Base-by-base conservation (phyloP, 306 rosid genomes). In the Geum urbanum region DNA sequence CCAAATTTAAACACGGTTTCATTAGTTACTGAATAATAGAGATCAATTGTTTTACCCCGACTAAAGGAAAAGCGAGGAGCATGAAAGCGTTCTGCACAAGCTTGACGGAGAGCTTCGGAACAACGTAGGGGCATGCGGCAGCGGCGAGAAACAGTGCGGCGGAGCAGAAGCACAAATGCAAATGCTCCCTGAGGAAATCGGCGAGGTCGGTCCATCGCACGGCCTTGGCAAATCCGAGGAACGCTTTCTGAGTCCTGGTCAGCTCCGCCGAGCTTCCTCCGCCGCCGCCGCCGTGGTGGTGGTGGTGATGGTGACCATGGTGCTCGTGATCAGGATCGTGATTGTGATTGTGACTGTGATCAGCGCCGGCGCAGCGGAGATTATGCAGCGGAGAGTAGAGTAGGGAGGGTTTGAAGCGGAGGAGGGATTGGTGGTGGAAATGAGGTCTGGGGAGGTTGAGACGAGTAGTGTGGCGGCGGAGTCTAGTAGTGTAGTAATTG, bases 181-280 rank as follows among this genome's bases (percentile, higher is more conserved):
- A 78, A 72, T 94, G 84, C 89, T 91, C 97, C 77, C 96, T 76
- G 18, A 91, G 72, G 73, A 78, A 82, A 74, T 86, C 76, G 11
- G 99, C 97, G 66, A 91, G 80, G 65, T 91, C 87, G 50, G 80
- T 80, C 99, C 99, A 88, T 69, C 81, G 81, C 40, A 84, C 87
- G 9, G 91, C 96, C 78, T 79, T 85, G 12, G 99, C 95, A 76
- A 94, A 87, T 51, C 76, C 70, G 56, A 91, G 54, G 53, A 94
- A 40, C 77, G 87, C 88, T 77, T 63, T 83, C 79, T 88, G 99
- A 63, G 87, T 66, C 10, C 79, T 89, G 2, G 82, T 84, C 24
- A 86, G 95, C 80, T 76, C 83, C 41, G 75, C 76, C 13, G 63
- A 50, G 77, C 85, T 46, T n/a, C n/a, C n/a, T n/a, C n/a, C n/a